Evolutionary conservation across 2,329 filamentous ascomycete genomes (phyloP).

Genomic region (Sporothrix schenckii): DNA sequence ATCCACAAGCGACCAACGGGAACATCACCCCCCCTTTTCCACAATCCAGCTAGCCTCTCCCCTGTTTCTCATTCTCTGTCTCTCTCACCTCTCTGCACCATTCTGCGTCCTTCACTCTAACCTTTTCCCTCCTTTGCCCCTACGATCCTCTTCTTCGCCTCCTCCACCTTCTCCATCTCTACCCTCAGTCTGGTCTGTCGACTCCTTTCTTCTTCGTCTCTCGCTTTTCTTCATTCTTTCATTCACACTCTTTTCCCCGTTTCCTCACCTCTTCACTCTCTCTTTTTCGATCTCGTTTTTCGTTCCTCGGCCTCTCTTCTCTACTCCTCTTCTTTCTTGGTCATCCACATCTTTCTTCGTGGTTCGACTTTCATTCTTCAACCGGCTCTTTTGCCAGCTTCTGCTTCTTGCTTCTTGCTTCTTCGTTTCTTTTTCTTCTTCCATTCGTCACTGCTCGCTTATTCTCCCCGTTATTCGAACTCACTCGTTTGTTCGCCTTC

Average conservation of each 20-base stretch:
- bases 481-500: conserved; percentile 20
- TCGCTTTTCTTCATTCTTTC: conserved; percentile 34
- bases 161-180: conserved; percentile 26
- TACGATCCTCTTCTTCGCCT: conserved; percentile 30
- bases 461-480: conserved; percentile 6
- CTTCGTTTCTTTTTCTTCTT: conserved; percentile 40
- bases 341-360: conserved; percentile 41
- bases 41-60: conserved; percentile 36
- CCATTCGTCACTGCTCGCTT: conserved; percentile 18
- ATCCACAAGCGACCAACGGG: conserved; percentile 42
- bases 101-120: conserved; percentile 13
- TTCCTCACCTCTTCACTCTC: conserved; percentile 32
- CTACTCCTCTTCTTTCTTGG: conserved; percentile 41
- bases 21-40: conserved; percentile 38
- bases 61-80: conserved; percentile 31
- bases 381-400: conserved; percentile 43
- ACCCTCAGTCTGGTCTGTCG: conserved; percentile 31
- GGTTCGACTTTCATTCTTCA: conserved; percentile 30
- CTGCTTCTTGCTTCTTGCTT: conserved; percentile 42
- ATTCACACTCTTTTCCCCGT: background rate
- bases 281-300: conserved; percentile 20
- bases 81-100: background rate
- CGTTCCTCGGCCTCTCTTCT: conserved; percentile 36
- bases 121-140: conserved; percentile 23
- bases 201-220: conserved; percentile 35